These are phyloP conservation scores for Sarcodon sp. DNA, from an alignment of 768 basidiomycete genomes.

Conservation along the genomic window DNA sequence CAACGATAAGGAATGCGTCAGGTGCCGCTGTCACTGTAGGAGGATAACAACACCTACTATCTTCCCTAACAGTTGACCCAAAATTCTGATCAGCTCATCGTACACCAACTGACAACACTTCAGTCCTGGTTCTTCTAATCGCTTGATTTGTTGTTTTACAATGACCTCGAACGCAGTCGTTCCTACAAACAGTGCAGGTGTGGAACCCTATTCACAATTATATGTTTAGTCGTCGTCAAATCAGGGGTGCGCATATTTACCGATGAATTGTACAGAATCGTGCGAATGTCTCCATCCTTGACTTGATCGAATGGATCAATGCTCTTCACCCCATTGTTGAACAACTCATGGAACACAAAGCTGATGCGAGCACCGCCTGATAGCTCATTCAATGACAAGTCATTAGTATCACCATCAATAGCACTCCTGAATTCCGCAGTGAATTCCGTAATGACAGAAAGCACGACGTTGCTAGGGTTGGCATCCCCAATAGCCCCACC, in stretches of 20 bases:
- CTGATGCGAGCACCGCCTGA: slow-evolving; percentile 98
- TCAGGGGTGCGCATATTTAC: slow-evolving; percentile 31
- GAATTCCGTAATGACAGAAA: slow-evolving; percentile 98
- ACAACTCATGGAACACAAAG: slow-evolving; percentile 98
- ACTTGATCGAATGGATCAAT: slow-evolving; percentile 99
- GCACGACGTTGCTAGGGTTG: slow-evolving; percentile 83
- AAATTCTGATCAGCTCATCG: slow-evolving; percentile 93
- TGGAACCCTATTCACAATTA: slow-evolving; percentile 59
- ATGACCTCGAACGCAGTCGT: slow-evolving; percentile 97
- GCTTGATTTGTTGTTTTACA: slow-evolving; percentile 97
- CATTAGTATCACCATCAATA: slow-evolving; percentile 96
- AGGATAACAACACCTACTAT: slow-evolving; percentile 40
- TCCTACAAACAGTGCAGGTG: slow-evolving; percentile 92
- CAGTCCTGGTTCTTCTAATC: slow-evolving; percentile 85
- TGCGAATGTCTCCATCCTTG: slow-evolving; percentile 96
- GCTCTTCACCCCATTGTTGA: slow-evolving; percentile 89
- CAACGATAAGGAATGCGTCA: slow-evolving; percentile 1
- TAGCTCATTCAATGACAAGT: slow-evolving; percentile 88
- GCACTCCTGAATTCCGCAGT: slow-evolving; percentile 92
- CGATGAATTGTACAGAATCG: slow-evolving; percentile 94
- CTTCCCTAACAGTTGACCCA: slow-evolving; percentile 82
- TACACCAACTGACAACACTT: slow-evolving; percentile 96
- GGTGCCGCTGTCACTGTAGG: background rate
- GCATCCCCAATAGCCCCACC: slow-evolving; percentile 82
- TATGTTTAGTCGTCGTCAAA: background rate